phyloP scores from a whole-genome alignment of 306 rosid genomes.

The Hippophae tibetana region DNA sequence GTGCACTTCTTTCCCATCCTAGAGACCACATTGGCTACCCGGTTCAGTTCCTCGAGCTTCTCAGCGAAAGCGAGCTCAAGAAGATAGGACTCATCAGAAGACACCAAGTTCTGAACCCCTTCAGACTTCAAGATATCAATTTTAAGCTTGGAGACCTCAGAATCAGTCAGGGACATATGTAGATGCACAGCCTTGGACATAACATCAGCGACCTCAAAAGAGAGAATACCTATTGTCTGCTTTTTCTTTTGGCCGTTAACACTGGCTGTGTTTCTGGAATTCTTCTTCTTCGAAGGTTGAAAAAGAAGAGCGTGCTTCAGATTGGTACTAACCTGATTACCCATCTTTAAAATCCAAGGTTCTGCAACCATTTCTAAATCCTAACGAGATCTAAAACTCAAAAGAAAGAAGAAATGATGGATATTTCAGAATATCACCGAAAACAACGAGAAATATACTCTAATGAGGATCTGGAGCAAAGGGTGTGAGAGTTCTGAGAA shows the following conservation, averaged over 20 bases:
- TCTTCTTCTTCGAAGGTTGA: slow-evolving; percentile 47
- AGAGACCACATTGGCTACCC: slow-evolving; percentile 70
- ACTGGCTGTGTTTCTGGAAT: slow-evolving; percentile 26
- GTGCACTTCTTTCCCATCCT: slow-evolving; percentile 87
- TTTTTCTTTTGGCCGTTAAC: slow-evolving; percentile 21
- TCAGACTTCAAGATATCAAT: slow-evolving; percentile 69
- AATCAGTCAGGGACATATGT: slow-evolving; percentile 59
- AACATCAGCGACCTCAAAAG: slow-evolving; percentile 88
- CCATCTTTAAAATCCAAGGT: slow-evolving; percentile 91
- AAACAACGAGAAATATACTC: background rate
- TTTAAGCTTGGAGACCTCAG: slow-evolving; percentile 68
- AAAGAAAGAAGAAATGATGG: background rate
- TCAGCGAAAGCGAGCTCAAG: slow-evolving; percentile 74
- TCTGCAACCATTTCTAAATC: slow-evolving; percentile 72
- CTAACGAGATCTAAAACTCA: slow-evolving; percentile 4
- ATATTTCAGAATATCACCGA: background rate
- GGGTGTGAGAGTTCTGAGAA: background rate
- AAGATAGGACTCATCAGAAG: slow-evolving; percentile 59
- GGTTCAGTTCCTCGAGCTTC: slow-evolving; percentile 82
- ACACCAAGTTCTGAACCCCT: slow-evolving; percentile 62
- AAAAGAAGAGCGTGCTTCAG: slow-evolving; percentile 70
- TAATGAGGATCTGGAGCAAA: background rate
- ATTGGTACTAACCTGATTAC: slow-evolving; percentile 85
- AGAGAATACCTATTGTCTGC: slow-evolving; percentile 66
- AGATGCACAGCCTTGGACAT: slow-evolving; percentile 77